A percentile compares a stretch with the other conserved stretches of the same genome.
Evolutionary conservation across 805 yeast species (phyloP).

Genomic region (Metschnikowia cubensis): DNA sequence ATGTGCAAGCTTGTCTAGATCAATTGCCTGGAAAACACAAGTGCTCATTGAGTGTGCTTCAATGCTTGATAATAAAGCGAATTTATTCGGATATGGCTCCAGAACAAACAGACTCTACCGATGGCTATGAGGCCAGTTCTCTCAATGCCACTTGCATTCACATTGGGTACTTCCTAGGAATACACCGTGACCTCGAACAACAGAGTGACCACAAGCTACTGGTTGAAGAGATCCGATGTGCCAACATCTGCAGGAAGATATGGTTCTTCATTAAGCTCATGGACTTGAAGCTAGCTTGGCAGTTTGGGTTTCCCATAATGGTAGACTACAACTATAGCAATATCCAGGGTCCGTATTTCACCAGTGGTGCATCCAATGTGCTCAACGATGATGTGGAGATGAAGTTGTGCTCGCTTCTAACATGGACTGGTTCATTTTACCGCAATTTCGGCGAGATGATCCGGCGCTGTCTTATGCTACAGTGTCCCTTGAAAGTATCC

Average conservation of each 20-base stretch:
- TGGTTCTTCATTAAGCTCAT: constrained; percentile 22
- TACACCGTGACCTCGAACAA: constrained; percentile 19
- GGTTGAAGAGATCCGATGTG: not conserved
- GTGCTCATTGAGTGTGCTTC: constrained; percentile 14
- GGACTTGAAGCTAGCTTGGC: constrained; percentile 35
- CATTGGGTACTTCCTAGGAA: constrained; percentile 20
- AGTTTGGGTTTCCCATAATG: constrained; percentile 36
- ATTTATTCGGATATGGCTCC: constrained; percentile 14
- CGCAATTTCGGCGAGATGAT: constrained; percentile 29
- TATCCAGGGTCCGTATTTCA: constrained; percentile 26
- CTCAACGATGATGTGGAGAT: constrained; percentile 35
- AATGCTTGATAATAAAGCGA: constrained; percentile 14
- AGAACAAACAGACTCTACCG: constrained; percentile 17
- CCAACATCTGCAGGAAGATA: constrained; percentile 11
- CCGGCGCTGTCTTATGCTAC: constrained; percentile 37
- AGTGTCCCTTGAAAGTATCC: constrained; percentile 32
- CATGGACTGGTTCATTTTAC: constrained; percentile 18
- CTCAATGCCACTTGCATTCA: constrained; percentile 28
- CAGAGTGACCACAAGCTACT: not conserved
- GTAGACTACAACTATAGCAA: constrained; percentile 27
- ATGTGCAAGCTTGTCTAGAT: constrained; percentile 34
- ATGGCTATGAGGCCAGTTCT: constrained; percentile 16
- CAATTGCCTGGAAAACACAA: constrained; percentile 25
- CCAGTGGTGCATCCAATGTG: constrained; percentile 35
- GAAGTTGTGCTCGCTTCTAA: constrained; percentile 19